Evolutionary conservation across 1,284 basidiomycete genomes (phyloP).

Genomic region (Cystobasidium pallidum): DNA sequence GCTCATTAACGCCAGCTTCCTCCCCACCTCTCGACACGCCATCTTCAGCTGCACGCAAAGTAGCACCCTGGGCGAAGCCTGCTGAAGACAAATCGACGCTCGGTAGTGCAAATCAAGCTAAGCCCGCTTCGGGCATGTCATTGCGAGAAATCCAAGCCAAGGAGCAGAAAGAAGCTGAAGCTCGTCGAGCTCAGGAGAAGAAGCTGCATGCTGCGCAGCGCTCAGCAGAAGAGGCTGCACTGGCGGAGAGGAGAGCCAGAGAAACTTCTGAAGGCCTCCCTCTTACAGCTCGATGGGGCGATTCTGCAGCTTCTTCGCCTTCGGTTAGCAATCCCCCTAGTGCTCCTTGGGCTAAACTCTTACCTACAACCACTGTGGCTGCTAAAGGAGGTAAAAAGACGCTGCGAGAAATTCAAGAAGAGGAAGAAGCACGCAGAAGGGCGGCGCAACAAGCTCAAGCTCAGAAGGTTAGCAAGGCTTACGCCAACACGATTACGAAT

Average conservation of each 20-base stretch:
- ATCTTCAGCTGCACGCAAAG: constrained; percentile 44
- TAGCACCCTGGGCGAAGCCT: constrained; percentile 55
- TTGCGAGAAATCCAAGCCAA: constrained; percentile 94
- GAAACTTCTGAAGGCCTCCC: constrained; percentile 58
- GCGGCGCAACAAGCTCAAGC: constrained; percentile 53
- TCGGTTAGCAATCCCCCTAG: constrained; percentile 56
- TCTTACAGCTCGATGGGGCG: constrained; percentile 71
- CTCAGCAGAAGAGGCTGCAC: constrained; percentile 49
- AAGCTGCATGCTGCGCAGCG: constrained; percentile 62
- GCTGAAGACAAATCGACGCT: constrained; percentile 27
- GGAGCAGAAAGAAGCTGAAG: constrained; percentile 79
- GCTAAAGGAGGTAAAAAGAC: constrained; percentile 70
- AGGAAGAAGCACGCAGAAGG: constrained; percentile 82
- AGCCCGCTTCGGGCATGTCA: constrained; percentile 58
- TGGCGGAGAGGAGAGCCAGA: constrained; percentile 57
- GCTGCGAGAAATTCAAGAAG: constrained; percentile 98
- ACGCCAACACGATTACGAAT: constrained; percentile 50
- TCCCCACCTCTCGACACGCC: constrained; percentile 26
- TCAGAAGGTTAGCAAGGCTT: constrained; percentile 51
- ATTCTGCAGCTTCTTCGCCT: constrained; percentile 69
- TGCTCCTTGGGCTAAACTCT: constrained; percentile 58
- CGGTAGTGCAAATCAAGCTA: background rate
- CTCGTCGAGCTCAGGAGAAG: constrained; percentile 66
- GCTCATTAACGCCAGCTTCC: constrained; percentile 22
- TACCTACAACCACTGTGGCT: constrained; percentile 54